Conservation (phyloP, 164 flowering plant species). For the Vitis rupestris region DNA sequence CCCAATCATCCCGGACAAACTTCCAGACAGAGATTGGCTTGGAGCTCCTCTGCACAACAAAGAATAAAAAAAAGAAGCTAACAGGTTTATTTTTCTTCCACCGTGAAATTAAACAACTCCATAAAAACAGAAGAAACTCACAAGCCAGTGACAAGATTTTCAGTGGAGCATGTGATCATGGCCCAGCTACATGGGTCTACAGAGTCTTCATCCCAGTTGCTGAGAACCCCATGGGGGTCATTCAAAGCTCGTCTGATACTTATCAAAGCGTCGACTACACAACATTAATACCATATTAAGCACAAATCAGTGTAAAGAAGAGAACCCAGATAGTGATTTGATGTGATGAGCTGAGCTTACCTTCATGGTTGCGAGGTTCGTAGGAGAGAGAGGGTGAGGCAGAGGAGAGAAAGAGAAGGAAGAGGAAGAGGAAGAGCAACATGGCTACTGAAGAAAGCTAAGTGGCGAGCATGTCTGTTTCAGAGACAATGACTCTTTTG, state of each 20-base stretch:
- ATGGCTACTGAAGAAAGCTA: constrained; percentile 1
- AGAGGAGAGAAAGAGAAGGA: constrained; percentile 16
- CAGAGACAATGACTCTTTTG: not conserved
- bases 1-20: constrained; percentile 60
- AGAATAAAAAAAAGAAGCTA: not conserved
- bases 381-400: constrained; percentile 35
- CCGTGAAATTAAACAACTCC: not conserved
- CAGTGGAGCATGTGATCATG: constrained; percentile 88
- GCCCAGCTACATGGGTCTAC: constrained; percentile 99
- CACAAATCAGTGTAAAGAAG: not conserved
- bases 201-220: constrained; percentile 92
- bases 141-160: constrained; percentile 80
- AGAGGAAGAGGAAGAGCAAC: constrained; percentile 19
- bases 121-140: constrained; percentile 32
- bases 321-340: not conserved
- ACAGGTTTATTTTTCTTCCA: too few relatives aligned
- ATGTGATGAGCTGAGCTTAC: constrained; percentile 23
- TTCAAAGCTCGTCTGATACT: constrained; percentile 44
- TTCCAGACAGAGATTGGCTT: constrained; percentile 84
- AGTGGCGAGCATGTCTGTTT: too few relatives aligned
- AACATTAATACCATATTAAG: constrained; percentile 1
- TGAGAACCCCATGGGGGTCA: constrained; percentile 82
- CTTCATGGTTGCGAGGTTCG: constrained; percentile 83
- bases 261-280: constrained; percentile 74
- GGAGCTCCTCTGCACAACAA: constrained; percentile 76